Base-by-base conservation (phyloP, 2,329 filamentous ascomycete genomes). In the Microdochium trichocladiopsis region DNA sequence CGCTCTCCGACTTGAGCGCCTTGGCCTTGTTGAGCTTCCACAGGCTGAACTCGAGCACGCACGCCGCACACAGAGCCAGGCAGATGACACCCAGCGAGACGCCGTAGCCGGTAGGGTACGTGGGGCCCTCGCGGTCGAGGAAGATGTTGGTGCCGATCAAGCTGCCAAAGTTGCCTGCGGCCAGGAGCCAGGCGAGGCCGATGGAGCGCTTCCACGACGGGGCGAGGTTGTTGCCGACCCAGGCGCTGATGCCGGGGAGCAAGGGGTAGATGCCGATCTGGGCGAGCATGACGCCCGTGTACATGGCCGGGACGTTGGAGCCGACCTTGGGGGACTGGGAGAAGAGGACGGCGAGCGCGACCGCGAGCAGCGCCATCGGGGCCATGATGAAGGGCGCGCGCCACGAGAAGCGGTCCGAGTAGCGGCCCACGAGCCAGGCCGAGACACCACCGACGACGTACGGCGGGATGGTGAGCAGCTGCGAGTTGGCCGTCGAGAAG, bases 141-240 rank as follows among this genome's bases (percentile, higher is more conserved):
- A 70, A 74, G 50, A 73, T 67, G 54, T 72, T 71, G 16, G 61
- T 64, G 43, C 67, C 67, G n/a, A 72, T 58, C 24, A 68, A 63
- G 43, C 66, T 62, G n/a, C 65, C 65, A 14, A 59, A 50, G 33
- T 67, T 67, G 14, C 66, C 66, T 8, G 63, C 51, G 6, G 59
- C 61, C 25, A 67, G 56, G 50, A 65, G 59, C 47, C 65, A 56
- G 14, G 63, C 66, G 11, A 62, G 50, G 16, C 58, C 59, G 16
- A 66, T 54, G n/a, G 61, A 57, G 10, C 63, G 58, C 51, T 65
- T 61, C 50, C 64, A 64, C 11, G 57, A 53, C 2, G 54, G 52
- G 2, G 57, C 57, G 14, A 66, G 54, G 53, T 67, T 68, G 54
- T 67, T 66, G 31, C 55, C 58, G 24, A 62, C 47, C 63, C 62